Base-by-base conservation (phyloP, 202 grass and related monocot genomes). In the Musa balbisiana region DNA sequence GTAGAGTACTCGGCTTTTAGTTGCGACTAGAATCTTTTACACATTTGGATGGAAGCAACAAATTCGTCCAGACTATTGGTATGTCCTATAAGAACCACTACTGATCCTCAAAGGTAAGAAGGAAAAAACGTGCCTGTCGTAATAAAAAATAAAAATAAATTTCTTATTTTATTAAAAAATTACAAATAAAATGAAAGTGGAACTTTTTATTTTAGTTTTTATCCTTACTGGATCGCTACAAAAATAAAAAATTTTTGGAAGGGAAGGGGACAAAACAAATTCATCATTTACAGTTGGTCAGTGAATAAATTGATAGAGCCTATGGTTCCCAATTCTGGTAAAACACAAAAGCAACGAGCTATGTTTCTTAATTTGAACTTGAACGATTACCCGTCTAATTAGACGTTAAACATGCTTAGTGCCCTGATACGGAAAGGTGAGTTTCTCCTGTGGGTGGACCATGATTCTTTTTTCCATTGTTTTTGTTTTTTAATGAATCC, bases 321-420 rank as follows among this genome's bases (percentile, higher is more conserved):
- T 15, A 15, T 59, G 19, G 55, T 19, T 59, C 9, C 55, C n/a
- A 59, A 15, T 59, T 59, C 19, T 59, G 55, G 55, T 59, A 15
- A 59, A 59, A 59, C 55, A 59, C 17, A 59, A 59, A 59, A 19
- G 19, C n/a, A 59, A 59, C 19, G 55, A 59, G 55, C 11, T 59
- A 59, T 59, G 55, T 59, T 59, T n/a, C 55, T 59, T 59, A 59
- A 59, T n/a, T 59, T 59, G 55, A 19, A 59, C n/a, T 59, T 59
- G 16, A 59, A 15, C 8, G 19, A 59, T 59, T 59, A 3, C 11
- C 19, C 11, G 6, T 59, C 55, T 59, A 59, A 59, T 59, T 59
- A 59, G 12, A 59, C 15, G 2, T 15, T 59, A 59, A 59, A 59
- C 1, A 19, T 59, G 1, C 1, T 59, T 59, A 59, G 55, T 59